These are phyloP conservation scores for Phytophthora europaea DNA, from an alignment of 352 stramenopile genomes.

Conservation along the genomic window DNA sequence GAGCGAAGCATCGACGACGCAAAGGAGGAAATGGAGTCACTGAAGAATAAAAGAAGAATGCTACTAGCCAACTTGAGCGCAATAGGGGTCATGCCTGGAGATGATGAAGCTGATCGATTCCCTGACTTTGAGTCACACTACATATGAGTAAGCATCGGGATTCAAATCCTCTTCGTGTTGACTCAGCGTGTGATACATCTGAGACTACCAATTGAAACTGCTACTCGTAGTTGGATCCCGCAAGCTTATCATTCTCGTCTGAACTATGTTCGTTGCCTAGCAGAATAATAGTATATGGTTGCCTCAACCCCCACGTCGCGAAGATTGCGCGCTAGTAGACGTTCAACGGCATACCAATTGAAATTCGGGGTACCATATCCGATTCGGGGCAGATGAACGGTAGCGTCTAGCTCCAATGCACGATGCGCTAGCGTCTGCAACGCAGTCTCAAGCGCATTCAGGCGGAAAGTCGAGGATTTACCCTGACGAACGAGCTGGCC, in stretches of 20 bases:
- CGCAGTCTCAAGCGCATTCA: conserved; percentile 68
- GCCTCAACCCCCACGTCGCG: conserved; percentile 57
- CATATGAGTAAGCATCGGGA: conserved; percentile 4
- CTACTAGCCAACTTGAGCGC: conserved; percentile 63
- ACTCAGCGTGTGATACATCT: not conserved
- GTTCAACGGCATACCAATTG: conserved; percentile 88
- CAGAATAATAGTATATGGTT: conserved; percentile 82
- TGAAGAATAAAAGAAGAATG: conserved; percentile 50
- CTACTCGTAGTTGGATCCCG: not conserved
- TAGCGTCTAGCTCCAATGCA: conserved; percentile 50
- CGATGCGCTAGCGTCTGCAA: conserved; percentile 52
- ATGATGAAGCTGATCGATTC: conserved; percentile 63
- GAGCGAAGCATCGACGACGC: conserved; percentile 60
- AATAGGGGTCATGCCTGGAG: conserved; percentile 62
- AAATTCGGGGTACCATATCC: conserved; percentile 80
- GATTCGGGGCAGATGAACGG: conserved; percentile 81
- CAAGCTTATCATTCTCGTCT: not conserved
- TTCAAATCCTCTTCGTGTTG: not conserved
- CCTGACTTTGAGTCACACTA: conserved; percentile 57
- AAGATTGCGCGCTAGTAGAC: conserved; percentile 72
- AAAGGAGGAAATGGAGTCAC: conserved; percentile 50
- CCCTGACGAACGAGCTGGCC: conserved; percentile 53
- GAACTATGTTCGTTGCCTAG: conserved; percentile 20
- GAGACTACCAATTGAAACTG: not conserved
- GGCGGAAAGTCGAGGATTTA: conserved; percentile 73